Conservation (phyloP, 2,329 filamentous ascomycete genomes). For the Helotiales sp. region DNA sequence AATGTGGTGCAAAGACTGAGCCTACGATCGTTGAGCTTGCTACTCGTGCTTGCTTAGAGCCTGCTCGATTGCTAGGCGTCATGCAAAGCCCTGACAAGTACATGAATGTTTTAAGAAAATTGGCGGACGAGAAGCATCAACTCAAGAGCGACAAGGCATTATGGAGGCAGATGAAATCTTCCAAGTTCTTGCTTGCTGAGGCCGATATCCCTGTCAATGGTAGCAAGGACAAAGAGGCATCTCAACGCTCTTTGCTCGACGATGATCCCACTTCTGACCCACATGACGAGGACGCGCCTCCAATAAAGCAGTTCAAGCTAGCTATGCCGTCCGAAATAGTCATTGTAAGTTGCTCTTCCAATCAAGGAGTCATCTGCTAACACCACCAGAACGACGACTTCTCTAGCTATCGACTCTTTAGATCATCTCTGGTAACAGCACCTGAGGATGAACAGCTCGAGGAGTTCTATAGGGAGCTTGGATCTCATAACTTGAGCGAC, state of each 20-base stretch:
- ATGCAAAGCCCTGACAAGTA: conserved; percentile 86
- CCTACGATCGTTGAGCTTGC: conserved; percentile 87
- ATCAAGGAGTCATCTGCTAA: background rate
- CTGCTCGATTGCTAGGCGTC: conserved; percentile 75
- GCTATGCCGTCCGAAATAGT: conserved; percentile 71
- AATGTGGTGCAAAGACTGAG: conserved; percentile 87
- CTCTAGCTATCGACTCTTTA: conserved; percentile 85
- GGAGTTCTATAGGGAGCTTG: conserved; percentile 79
- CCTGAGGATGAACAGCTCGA: conserved; percentile 89
- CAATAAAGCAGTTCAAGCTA: conserved; percentile 62
- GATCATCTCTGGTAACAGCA: conserved; percentile 77
- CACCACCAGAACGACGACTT: conserved; percentile 69
- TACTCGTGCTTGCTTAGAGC: conserved; percentile 78
- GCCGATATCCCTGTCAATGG: conserved; percentile 57
- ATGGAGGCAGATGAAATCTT: conserved; percentile 71
- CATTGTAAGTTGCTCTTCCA: conserved; percentile 43
- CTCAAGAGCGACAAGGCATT: conserved; percentile 79
- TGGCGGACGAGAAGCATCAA: conserved; percentile 69
- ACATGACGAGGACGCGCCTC: conserved; percentile 45
- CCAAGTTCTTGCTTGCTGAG: conserved; percentile 80
- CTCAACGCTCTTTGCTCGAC: conserved; percentile 26
- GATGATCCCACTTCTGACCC: conserved; percentile 39
- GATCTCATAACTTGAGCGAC: conserved; percentile 72
- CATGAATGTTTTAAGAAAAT: conserved; percentile 73
- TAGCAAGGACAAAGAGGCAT: conserved; percentile 25